Conservation (phyloP, 2,329 filamentous ascomycete species). For the Penicillium sp. region DNA sequence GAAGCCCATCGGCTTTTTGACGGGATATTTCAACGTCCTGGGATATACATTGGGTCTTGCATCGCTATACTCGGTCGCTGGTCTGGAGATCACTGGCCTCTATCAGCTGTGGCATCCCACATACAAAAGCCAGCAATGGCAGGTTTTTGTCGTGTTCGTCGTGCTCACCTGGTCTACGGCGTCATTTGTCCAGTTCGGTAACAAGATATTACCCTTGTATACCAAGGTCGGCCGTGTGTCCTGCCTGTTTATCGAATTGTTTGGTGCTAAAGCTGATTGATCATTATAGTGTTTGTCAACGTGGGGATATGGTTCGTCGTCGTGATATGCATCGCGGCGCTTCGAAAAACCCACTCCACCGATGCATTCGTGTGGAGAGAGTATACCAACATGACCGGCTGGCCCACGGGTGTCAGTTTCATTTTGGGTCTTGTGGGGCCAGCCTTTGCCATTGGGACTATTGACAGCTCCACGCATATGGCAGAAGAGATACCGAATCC, state of each 20-base stretch:
- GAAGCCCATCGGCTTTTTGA: slow-evolving; percentile 8
- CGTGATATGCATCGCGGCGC: slow-evolving; percentile 3
- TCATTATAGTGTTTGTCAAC: slow-evolving; percentile 2
- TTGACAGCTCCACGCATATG: slow-evolving; percentile 13
- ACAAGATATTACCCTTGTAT: slow-evolving; percentile 9
- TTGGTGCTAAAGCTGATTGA: not conserved
- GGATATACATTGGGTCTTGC: slow-evolving; percentile 12
- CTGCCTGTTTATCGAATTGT: not conserved
- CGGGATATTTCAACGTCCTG: slow-evolving; percentile 11
- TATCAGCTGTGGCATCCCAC: slow-evolving; percentile 12
- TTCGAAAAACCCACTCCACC: slow-evolving; percentile 9
- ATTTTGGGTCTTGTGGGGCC: slow-evolving; percentile 8
- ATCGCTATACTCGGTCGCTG: slow-evolving; percentile 9
- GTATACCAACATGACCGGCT: slow-evolving; percentile 10
- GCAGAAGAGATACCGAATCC: slow-evolving; percentile 11
- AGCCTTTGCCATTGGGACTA: slow-evolving; percentile 12
- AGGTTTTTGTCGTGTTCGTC: slow-evolving; percentile 10
- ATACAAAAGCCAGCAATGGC: slow-evolving; percentile 6
- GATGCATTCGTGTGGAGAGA: slow-evolving; percentile 10
- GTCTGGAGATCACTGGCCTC: slow-evolving; percentile 9
- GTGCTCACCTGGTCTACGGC: slow-evolving; percentile 13
- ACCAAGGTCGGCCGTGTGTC: slow-evolving; percentile 12
- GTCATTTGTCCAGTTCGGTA: slow-evolving; percentile 10
- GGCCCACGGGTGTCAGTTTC: slow-evolving; percentile 9
- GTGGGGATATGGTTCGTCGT: slow-evolving; percentile 10